A percentile compares a stretch with the other conserved stretches of the same genome.
Evolutionary conservation across 140 eudicot species (phyloP).

Genomic region (Anethum foeniculum): DNA sequence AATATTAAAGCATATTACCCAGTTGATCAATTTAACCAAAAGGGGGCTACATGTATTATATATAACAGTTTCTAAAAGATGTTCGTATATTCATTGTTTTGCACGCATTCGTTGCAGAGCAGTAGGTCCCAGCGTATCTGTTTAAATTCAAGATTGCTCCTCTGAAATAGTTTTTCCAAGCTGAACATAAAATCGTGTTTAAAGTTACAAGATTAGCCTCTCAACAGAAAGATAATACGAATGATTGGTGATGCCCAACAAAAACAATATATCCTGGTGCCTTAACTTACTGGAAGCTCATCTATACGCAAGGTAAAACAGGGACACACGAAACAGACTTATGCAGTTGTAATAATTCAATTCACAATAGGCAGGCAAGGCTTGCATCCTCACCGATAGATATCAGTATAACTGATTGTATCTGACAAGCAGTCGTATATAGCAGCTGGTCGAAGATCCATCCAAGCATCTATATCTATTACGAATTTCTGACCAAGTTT

Average conservation of each 20-base stretch:
- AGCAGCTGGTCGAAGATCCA: slow-evolving; percentile 80
- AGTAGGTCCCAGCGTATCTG: not conserved
- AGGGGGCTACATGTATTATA: not conserved
- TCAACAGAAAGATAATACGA: too few relatives aligned
- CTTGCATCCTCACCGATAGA: slow-evolving; percentile 42
- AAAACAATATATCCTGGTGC: not conserved
- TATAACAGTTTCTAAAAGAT: not conserved
- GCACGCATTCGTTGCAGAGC: not conserved
- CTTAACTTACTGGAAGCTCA: not conserved
- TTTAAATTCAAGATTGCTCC: not conserved
- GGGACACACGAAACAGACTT: not conserved
- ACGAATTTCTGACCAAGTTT: slow-evolving; percentile 71
- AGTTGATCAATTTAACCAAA: not conserved
- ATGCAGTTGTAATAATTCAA: not conserved
- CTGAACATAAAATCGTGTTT: not conserved
- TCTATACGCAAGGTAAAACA: not conserved
- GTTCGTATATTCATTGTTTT: not conserved
- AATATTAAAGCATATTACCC: not conserved
- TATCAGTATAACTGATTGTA: slow-evolving; percentile 77
- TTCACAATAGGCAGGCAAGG: not conserved
- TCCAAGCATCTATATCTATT: slow-evolving; percentile 86
- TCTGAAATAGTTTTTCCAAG: not conserved
- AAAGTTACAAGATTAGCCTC: not conserved
- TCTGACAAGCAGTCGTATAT: slow-evolving; percentile 55
- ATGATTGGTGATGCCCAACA: not conserved